Percentiles rank a stretch among this genome's conserved stretches.
Conservation (phyloP, 768 basidiomycete species). For the Psilocybe sp. region DNA sequence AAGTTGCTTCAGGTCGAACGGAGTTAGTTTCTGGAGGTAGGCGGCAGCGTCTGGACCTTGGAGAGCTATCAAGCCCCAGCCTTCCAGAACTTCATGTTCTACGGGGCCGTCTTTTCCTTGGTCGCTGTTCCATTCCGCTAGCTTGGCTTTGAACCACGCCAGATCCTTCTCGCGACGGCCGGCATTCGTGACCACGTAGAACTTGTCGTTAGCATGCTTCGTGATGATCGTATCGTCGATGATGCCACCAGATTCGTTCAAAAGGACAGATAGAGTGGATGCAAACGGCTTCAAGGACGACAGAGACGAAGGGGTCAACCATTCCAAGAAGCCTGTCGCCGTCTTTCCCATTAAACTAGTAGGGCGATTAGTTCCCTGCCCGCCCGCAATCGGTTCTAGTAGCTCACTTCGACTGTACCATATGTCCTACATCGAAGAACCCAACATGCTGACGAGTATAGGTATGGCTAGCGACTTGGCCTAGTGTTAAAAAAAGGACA, state of each 20-base stretch:
- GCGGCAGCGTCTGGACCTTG: constrained; percentile 88
- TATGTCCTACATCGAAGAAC: constrained; percentile 97
- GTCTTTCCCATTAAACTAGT: constrained; percentile 78
- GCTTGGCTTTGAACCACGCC: constrained; percentile 65
- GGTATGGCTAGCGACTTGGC: constrained; percentile 81
- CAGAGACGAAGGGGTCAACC: constrained; percentile 86
- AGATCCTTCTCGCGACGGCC: constrained; percentile 82
- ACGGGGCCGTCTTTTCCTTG: constrained; percentile 58
- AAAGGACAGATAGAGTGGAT: constrained; percentile 84
- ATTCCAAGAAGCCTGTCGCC: constrained; percentile 79
- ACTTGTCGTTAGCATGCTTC: constrained; percentile 75
- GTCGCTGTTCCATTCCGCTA: constrained; percentile 79
- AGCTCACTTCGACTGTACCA: constrained; percentile 87
- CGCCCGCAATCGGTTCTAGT: background rate
- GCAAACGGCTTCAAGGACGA: constrained; percentile 62
- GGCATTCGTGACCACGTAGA: constrained; percentile 96
- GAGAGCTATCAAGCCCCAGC: constrained; percentile 86
- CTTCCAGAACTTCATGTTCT: constrained; percentile 75
- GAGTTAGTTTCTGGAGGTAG: constrained; percentile 74
- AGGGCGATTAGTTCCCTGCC: constrained; percentile 6
- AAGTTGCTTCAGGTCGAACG: constrained; percentile 68
- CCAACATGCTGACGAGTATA: constrained; percentile 82
- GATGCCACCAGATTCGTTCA: constrained; percentile 90
- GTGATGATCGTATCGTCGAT: constrained; percentile 95
- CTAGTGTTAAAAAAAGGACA: constrained; percentile 1